Conservation (phyloP, 2,329 filamentous ascomycete species). For the Chalaropsis thielavioides region DNA sequence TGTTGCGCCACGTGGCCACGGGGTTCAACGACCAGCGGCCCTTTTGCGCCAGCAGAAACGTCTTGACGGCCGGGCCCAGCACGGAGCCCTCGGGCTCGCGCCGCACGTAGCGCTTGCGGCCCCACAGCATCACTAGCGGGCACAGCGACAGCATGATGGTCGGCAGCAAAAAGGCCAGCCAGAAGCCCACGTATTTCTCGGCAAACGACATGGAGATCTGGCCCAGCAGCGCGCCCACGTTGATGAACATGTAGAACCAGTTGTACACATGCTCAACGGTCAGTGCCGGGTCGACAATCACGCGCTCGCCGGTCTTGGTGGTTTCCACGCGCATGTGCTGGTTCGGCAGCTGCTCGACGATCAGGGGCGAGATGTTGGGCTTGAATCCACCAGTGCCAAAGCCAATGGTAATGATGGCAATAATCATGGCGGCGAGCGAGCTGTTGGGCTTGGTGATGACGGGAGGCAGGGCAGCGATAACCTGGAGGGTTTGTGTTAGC, state of each 20-base stretch:
- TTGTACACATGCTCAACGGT: conserved; percentile 50
- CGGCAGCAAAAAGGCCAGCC: conserved; percentile 53
- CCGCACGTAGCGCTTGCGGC: conserved; percentile 43
- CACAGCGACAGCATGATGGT: conserved; percentile 50
- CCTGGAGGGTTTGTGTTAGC: conserved; percentile 20
- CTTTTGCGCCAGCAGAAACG: conserved; percentile 49
- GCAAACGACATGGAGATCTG: conserved; percentile 56
- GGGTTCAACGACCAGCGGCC: conserved; percentile 57
- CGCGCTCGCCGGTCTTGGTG: conserved; percentile 40
- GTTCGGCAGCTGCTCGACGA: conserved; percentile 49
- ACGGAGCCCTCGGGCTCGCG: conserved; percentile 52
- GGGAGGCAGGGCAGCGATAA: conserved; percentile 48
- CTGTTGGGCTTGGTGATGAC: conserved; percentile 42
- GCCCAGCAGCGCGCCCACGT: conserved; percentile 49
- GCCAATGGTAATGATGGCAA: conserved; percentile 39
- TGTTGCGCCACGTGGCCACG: conserved; percentile 40
- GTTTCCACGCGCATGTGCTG: conserved; percentile 40
- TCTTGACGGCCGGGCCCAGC: conserved; percentile 46
- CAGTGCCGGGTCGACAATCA: conserved; percentile 49
- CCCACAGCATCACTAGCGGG: conserved; percentile 46
- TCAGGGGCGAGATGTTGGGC: conserved; percentile 53
- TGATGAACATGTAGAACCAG: conserved; percentile 61
- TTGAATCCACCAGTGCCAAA: conserved; percentile 65
- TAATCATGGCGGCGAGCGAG: conserved; percentile 47
- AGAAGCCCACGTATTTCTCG: conserved; percentile 63